Percentiles rank a stretch among this genome's conserved stretches.
phyloP scores from a whole-genome alignment of 2,329 filamentous ascomycete species.

The Fusarium torulosum region DNA sequence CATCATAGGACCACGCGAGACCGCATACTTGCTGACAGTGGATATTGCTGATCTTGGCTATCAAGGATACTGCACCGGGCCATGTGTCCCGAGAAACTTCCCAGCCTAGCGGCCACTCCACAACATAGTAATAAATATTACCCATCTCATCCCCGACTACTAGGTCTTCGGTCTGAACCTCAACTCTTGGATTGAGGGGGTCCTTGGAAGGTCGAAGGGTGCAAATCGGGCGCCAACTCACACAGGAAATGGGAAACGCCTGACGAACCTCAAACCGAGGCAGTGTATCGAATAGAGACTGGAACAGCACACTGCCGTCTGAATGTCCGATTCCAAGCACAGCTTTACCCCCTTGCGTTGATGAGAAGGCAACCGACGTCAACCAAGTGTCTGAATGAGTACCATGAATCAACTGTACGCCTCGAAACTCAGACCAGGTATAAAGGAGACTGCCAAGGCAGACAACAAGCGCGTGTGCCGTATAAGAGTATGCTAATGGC shows the following conservation, averaged over 20 bases:
- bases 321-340: constrained; percentile 89
- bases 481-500: constrained; percentile 84
- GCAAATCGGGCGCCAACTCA: constrained; percentile 80
- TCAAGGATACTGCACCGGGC: constrained; percentile 81
- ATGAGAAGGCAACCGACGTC: constrained; percentile 93
- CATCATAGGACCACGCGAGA: constrained; percentile 85
- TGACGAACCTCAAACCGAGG: constrained; percentile 83
- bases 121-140: constrained; percentile 85
- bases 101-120: constrained; percentile 83
- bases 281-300: constrained; percentile 78
- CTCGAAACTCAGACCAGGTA: constrained; percentile 84
- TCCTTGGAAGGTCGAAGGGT: constrained; percentile 66
- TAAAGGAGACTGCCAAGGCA: constrained; percentile 85
- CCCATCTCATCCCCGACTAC: constrained; percentile 88
- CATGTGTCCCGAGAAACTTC: constrained; percentile 75
- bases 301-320: constrained; percentile 79
- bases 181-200: constrained; percentile 59
- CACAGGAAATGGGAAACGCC: constrained; percentile 78
- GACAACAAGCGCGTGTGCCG: constrained; percentile 82
- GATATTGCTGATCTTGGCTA: constrained; percentile 77
- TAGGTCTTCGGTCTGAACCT: constrained; percentile 82
- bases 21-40: constrained; percentile 94
- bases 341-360: constrained; percentile 76
- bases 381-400: constrained; percentile 63
- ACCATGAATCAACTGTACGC: constrained; percentile 66